Evolutionary conservation across 371 early-diverging fungal species (phyloP).

Genomic region (Circinella umbellata): DNA sequence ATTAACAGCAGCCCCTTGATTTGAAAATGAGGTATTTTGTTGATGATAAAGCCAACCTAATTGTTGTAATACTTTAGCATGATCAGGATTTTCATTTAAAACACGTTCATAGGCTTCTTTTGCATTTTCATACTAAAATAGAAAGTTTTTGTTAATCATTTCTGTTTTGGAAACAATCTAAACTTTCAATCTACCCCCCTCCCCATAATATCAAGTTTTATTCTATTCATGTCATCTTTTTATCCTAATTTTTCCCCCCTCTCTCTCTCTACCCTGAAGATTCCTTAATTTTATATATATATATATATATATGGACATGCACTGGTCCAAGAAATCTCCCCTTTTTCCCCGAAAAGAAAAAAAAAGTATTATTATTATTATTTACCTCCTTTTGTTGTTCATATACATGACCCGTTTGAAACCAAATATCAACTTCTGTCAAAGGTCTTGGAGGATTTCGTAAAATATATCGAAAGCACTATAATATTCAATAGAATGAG

Average conservation of each 20-base stretch:
- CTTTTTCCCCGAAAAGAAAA: not conserved
- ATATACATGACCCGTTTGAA: conserved; percentile 96
- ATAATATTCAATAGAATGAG: not conserved
- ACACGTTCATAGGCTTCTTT: conserved; percentile 94
- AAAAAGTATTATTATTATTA: not conserved
- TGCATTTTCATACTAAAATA: conserved; percentile 69
- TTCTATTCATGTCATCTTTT: not conserved
- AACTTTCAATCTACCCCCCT: no score
- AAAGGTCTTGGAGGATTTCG: conserved; percentile 89
- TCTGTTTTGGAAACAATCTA: no score
- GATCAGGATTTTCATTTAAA: conserved; percentile 84
- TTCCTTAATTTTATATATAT: no score
- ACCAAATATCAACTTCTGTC: conserved; percentile 94
- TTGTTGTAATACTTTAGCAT: conserved; percentile 96
- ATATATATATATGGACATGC: not conserved
- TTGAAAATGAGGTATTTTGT: conserved; percentile 75
- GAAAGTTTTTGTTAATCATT: no score
- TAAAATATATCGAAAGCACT: conserved; percentile 93
- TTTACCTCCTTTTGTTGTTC: conserved; percentile 91
- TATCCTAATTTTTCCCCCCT: not conserved
- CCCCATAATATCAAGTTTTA: no score
- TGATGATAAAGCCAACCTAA: conserved; percentile 96
- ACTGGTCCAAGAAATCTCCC: not conserved
- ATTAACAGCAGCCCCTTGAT: conserved; percentile 82
- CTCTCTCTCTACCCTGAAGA: no score